A percentile compares a stretch with the other conserved stretches of the same genome.
phyloP scores from a whole-genome alignment of 2,329 filamentous ascomycete genomes.

The Xylaria sp. region DNA sequence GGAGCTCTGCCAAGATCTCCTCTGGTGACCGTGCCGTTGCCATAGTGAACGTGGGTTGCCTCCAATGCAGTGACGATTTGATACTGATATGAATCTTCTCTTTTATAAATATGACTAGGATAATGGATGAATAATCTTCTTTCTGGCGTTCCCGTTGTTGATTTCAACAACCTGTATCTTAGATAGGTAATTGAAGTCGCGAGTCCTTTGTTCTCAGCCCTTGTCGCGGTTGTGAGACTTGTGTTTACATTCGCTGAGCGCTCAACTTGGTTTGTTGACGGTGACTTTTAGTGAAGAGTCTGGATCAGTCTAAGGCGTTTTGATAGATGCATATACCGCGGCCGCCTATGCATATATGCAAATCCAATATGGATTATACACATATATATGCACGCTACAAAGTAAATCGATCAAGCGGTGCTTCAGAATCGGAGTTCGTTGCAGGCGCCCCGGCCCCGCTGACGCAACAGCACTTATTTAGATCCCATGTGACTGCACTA shows the following conservation, averaged over 20 bases:
- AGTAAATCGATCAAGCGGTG: background rate
- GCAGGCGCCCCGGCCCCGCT: conserved; percentile 8
- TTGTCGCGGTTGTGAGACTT: background rate
- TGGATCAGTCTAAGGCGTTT: no score
- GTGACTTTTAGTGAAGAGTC: background rate
- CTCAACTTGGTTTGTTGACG: background rate
- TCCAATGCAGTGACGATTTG: background rate
- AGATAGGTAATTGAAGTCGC: background rate
- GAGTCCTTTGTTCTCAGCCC: background rate
- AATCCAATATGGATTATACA: background rate
- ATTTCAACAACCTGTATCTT: background rate
- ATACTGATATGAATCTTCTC: background rate
- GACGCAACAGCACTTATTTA: conserved; percentile 11
- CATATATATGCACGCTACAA: background rate
- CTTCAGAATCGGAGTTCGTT: background rate
- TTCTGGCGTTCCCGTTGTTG: background rate
- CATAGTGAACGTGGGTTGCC: conserved; percentile 14
- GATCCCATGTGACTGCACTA: background rate
- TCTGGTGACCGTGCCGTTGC: conserved; percentile 30
- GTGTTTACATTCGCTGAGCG: background rate
- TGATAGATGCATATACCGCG: background rate
- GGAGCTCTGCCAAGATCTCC: conserved; percentile 44
- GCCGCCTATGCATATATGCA: background rate
- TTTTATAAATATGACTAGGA: background rate
- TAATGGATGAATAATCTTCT: background rate